Evolutionary conservation across 805 yeast genomes (phyloP).

Genomic region (Ogataea paradorogensis): DNA sequence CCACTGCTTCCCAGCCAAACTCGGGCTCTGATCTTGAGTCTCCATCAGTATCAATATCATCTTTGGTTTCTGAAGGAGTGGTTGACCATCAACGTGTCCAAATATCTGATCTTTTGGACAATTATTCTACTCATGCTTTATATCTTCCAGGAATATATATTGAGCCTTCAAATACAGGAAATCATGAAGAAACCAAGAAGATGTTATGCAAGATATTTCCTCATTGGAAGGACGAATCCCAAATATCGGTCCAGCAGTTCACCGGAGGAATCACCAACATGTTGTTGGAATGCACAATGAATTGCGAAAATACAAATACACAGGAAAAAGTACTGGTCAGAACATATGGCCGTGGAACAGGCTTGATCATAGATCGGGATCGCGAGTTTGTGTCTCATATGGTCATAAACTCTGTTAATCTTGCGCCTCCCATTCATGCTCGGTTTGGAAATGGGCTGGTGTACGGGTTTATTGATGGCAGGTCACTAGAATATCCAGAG

Average conservation of each 20-base stretch:
- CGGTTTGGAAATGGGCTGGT: conserved; percentile 70
- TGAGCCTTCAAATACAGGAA: conserved; percentile 32
- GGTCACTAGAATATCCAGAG: conserved; percentile 56
- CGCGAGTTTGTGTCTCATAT: conserved; percentile 71
- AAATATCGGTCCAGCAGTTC: conserved; percentile 41
- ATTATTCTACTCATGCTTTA: conserved; percentile 45
- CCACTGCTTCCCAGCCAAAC: conserved; percentile 10
- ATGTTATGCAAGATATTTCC: conserved; percentile 46
- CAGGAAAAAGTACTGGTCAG: conserved; percentile 52
- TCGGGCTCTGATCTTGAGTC: conserved; percentile 17
- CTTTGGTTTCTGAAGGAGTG: conserved; percentile 7
- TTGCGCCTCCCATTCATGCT: conserved; percentile 70
- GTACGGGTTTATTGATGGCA: conserved; percentile 66
- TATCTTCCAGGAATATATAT: conserved; percentile 46
- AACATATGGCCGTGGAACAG: conserved; percentile 74
- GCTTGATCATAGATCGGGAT: conserved; percentile 67
- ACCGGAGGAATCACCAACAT: conserved; percentile 67
- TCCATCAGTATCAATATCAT: conserved; percentile 8
- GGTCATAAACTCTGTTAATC: conserved; percentile 51
- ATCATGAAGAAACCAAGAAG: conserved; percentile 36
- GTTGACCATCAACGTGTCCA: conserved; percentile 5
- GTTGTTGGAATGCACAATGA: conserved; percentile 46
- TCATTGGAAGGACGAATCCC: conserved; percentile 26
- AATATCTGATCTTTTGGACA: conserved; percentile 20
- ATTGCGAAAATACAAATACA: conserved; percentile 7